These are phyloP conservation scores for Trichoderma sp. DNA, from an alignment of 2,329 filamentous ascomycete genomes.

Conservation along the genomic window DNA sequence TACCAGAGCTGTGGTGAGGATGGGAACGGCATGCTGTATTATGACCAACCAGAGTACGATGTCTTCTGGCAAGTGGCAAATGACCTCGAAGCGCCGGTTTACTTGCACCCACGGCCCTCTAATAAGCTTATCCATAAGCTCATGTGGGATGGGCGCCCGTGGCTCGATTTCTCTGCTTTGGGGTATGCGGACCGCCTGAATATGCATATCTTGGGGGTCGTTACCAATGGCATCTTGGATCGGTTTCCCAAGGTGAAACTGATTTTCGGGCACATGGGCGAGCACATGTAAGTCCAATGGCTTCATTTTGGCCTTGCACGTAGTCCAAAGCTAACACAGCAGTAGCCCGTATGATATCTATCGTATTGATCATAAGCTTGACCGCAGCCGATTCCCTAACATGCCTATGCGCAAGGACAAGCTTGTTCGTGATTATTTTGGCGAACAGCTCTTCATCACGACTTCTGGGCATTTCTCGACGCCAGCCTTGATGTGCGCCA, in stretches of 20 bases:
- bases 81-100: conserved; percentile 66
- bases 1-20: conserved; percentile 62
- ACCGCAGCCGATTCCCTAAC: conserved; percentile 50
- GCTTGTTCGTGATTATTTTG: conserved; percentile 55
- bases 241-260: conserved; percentile 50
- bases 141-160: conserved; percentile 61
- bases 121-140: conserved; percentile 61
- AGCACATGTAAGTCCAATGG: conserved; percentile 43
- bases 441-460: conserved; percentile 60
- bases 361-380: conserved; percentile 59
- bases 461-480: conserved; percentile 61
- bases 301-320: no score
- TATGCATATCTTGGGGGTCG: conserved; percentile 58
- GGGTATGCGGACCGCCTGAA: conserved; percentile 62
- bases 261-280: conserved; percentile 53
- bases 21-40: conserved; percentile 66
- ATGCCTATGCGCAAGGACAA: conserved; percentile 56
- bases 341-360: conserved; percentile 50
- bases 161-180: conserved; percentile 62
- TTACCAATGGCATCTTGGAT: conserved; percentile 55
- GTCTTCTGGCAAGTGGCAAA: conserved; percentile 63
- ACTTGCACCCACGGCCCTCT: conserved; percentile 64
- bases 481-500: conserved; percentile 53
- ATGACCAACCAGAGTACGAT: conserved; percentile 64
- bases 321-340: background rate